A percentile compares a stretch with the other conserved stretches of the same genome.
Conservation (phyloP, 352 stramenopile genomes). For the Aphanomyces euteiches region DNA sequence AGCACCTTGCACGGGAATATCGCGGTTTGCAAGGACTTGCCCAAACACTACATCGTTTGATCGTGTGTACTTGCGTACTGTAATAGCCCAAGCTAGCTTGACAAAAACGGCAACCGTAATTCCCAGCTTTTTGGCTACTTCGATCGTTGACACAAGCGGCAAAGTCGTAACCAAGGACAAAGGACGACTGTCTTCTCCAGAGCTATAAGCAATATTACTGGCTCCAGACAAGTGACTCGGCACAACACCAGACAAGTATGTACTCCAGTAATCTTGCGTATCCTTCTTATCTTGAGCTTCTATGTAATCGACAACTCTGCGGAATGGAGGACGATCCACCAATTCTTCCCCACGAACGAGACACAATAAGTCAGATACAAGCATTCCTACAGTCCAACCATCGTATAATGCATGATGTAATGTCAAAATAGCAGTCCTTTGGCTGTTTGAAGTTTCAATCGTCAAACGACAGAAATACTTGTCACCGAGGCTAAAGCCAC, state of each 20-base stretch:
- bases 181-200: not conserved
- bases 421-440: not conserved
- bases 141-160: not conserved
- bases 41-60: slow-evolving; percentile 18
- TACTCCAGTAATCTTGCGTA: not conserved
- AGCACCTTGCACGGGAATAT: not conserved
- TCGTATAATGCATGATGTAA: slow-evolving; percentile 7
- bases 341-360: not conserved
- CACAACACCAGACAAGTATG: not conserved
- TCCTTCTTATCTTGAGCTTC: not conserved
- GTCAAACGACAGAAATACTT: not conserved
- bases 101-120: not conserved
- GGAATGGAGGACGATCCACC: not conserved
- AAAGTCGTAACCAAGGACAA: not conserved
- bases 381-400: not conserved
- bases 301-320: slow-evolving; percentile 4
- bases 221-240: not conserved
- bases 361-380: not conserved
- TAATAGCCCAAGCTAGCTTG: slow-evolving; percentile 8
- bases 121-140: not conserved
- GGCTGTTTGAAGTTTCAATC: not conserved
- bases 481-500: not conserved
- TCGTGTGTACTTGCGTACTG: slow-evolving; percentile 6
- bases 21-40: slow-evolving; percentile 6
- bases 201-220: not conserved